Base-by-base conservation (phyloP, 345 rosid genomes). In the Reutealis trisperma region DNA sequence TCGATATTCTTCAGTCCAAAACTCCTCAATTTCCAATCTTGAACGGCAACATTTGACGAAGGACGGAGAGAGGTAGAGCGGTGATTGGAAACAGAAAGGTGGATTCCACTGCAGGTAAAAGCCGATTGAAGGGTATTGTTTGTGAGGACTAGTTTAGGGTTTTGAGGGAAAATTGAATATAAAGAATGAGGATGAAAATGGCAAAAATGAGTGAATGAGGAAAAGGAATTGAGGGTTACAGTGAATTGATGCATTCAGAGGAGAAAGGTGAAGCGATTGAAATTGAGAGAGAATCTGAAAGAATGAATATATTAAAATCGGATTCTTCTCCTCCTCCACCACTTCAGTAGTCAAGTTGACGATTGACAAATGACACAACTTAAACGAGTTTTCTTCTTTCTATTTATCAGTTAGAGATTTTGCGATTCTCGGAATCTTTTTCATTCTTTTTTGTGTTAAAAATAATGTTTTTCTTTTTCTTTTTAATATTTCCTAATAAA, bases 211-310 rank as follows among this genome's bases (percentile, higher is more conserved):
- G 63, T 76, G 34, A 11, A 47, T 8, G 51, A 9, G 51, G 81
- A 81, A 61, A 84, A 75, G 41, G 79, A 73, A 65, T 84, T 76
- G 19, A 85, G 79, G 84, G 86, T 34, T 65, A 76, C 60, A 72
- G 92, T 83, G 85, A 71, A 83, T 30, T 59, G 85, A 88, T 88
- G 86, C 96, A 89, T 89, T 74, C 81, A 78, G 80, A 21, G 51
- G 22, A 47, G 22, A 42, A 10, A 30, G 62, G 5, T 5, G 21
- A 18, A 12, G 13, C 55, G 16, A 9, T 2, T 8, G 57, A 21
- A 22, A 11, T 24, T 44, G 15, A n/a, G 49, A 37, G 32, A 49
- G 25, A 19, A 44, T 22, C 11, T 14, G 42, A 66, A n/a, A 21
- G 24, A 66, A n/a, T 41, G 24, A 44, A 66, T 9, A 21, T 10